phyloP scores from a whole-genome alignment of 495 filamentous ascomycete genomes.

The Penicillium waksmanii region DNA sequence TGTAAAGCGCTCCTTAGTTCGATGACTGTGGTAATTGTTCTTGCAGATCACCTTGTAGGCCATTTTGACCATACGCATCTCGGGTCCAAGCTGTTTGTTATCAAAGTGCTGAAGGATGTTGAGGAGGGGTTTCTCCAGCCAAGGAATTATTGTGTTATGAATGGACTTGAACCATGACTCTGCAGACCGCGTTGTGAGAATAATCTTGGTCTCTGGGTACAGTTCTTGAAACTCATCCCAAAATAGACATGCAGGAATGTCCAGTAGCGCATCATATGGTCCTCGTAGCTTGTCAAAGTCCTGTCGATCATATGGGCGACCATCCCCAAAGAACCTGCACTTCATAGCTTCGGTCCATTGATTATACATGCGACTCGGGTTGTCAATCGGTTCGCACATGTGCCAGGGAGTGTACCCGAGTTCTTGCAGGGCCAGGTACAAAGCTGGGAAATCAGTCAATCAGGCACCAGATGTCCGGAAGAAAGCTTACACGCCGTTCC shows the following conservation, averaged over 20 bases:
- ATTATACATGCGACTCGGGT: conserved; percentile 10
- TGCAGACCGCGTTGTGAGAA: conserved; percentile 22
- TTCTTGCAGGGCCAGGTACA: conserved; percentile 12
- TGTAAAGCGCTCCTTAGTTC: conserved; percentile 5
- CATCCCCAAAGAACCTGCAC: conserved; percentile 2
- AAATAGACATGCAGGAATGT: conserved; percentile 10
- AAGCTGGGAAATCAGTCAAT: background rate
- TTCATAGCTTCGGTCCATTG: conserved; percentile 15
- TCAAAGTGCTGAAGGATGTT: conserved; percentile 19
- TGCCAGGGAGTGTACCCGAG: conserved; percentile 13
- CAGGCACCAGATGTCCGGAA: background rate
- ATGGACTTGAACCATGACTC: conserved; percentile 20
- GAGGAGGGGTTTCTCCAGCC: conserved; percentile 13
- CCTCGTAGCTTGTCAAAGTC: conserved; percentile 9
- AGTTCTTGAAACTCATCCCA: conserved; percentile 10
- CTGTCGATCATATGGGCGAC: conserved; percentile 7
- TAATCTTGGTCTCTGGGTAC: conserved; percentile 26
- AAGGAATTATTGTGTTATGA: conserved; percentile 13
- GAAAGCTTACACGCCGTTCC: conserved; percentile 8
- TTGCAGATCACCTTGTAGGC: conserved; percentile 18
- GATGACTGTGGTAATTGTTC: conserved; percentile 16
- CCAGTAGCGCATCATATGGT: conserved; percentile 7
- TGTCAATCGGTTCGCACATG: conserved; percentile 11
- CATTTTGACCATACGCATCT: conserved; percentile 14
- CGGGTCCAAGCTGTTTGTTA: conserved; percentile 11